Percentiles rank a stretch among this genome's conserved stretches.
Conservation (phyloP, 805 yeast species). For the Kazachstania psychrophila region DNA sequence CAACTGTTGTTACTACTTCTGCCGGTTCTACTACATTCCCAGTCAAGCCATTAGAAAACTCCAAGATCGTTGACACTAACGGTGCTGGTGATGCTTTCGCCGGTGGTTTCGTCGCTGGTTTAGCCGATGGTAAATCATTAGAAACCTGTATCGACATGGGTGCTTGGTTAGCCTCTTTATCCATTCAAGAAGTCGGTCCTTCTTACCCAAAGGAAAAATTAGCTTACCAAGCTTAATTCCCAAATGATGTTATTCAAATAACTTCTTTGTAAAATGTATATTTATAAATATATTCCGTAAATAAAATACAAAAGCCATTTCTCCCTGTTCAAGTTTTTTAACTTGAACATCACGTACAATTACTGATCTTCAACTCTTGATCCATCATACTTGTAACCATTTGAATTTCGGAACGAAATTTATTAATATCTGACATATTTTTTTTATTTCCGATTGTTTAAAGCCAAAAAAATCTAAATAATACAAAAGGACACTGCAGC, state of each 20-base stretch:
- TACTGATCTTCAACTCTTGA: too few species aligned
- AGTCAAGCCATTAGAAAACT: constrained; percentile 61
- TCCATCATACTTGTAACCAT: too few species aligned
- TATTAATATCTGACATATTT: too few species aligned
- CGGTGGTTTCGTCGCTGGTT: constrained; percentile 86
- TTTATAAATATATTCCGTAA: too few species aligned
- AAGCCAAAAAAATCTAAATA: too few species aligned
- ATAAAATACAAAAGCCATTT: too few species aligned
- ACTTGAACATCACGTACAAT: too few species aligned
- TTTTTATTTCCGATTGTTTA: too few species aligned
- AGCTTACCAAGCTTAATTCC: constrained; percentile 31
- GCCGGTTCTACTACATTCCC: constrained; percentile 42
- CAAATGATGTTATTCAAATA: not conserved
- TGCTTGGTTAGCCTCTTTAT: constrained; percentile 91
- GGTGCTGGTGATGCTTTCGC: constrained; percentile 99
- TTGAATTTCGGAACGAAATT: too few species aligned
- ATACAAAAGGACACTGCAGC: too few species aligned
- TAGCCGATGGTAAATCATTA: constrained; percentile 62
- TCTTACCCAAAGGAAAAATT: constrained; percentile 54
- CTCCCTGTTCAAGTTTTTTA: too few species aligned
- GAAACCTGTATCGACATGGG: constrained; percentile 66
- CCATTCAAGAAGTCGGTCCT: constrained; percentile 92
- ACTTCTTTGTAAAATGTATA: too few species aligned
- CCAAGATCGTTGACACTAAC: constrained; percentile 80
- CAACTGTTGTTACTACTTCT: constrained; percentile 70